Evolutionary conservation across 148 eudicot species (phyloP).

Genomic region (Nepenthes mirabilis): DNA sequence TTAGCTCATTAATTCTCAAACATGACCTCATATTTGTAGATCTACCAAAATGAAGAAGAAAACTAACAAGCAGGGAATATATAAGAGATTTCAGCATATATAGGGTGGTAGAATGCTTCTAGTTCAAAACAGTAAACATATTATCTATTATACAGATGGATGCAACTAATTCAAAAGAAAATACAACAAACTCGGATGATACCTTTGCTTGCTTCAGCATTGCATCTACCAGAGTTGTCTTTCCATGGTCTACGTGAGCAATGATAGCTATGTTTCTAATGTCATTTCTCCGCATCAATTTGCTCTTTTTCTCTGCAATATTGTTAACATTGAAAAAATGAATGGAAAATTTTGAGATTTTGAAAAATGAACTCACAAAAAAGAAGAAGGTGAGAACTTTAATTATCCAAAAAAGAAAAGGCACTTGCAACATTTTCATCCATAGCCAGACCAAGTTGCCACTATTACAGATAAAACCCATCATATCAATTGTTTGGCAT

Average conservation of each 20-base stretch:
- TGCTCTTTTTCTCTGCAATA: slow-evolving; percentile 39
- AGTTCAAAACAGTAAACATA: background rate
- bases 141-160: background rate
- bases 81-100: no score
- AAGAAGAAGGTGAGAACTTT: background rate
- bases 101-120: background rate
- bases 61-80: no score
- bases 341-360: background rate
- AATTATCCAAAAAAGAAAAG: background rate
- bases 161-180: background rate
- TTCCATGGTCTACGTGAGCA: slow-evolving; percentile 99
- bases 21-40: no score
- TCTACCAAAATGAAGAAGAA: no score
- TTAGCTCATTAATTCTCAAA: no score
- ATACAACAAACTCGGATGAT: background rate
- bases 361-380: background rate
- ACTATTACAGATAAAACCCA: no score
- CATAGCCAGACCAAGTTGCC: no score
- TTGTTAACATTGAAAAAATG: background rate
- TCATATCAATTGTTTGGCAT: no score
- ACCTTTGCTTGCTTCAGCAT: slow-evolving; percentile 99
- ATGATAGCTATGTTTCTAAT: slow-evolving; percentile 94
- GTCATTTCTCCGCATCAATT: slow-evolving; percentile 68
- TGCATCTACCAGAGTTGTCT: slow-evolving; percentile 92
- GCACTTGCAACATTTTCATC: no score